These are phyloP conservation scores for Hondaea fermentalgiana DNA, from an alignment of 108 stramenopile genomes.

Conservation along the genomic window DNA sequence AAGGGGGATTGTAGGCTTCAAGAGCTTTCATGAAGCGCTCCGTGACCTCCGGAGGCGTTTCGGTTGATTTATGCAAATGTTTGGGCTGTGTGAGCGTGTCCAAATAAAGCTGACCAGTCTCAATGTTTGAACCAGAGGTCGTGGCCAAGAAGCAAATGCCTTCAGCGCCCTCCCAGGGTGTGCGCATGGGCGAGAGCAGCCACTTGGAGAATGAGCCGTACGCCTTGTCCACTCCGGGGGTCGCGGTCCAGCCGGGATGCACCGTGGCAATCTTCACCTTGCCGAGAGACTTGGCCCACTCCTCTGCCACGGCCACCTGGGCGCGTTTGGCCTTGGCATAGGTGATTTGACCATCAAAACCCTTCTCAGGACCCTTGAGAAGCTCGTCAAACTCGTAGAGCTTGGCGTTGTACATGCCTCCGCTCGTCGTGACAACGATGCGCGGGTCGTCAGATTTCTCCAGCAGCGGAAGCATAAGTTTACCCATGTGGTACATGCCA, in stretches of 20 bases:
- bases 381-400: conserved; percentile 68
- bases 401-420: conserved; percentile 79
- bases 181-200: conserved; percentile 72
- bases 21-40: conserved; percentile 66
- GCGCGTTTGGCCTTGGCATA: conserved; percentile 84
- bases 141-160: conserved; percentile 71
- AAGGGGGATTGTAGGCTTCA: background rate
- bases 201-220: conserved; percentile 62
- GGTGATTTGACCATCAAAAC: conserved; percentile 67
- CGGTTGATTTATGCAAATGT: conserved; percentile 71
- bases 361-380: conserved; percentile 38
- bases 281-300: background rate
- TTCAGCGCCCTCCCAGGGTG: conserved; percentile 79
- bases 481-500: conserved; percentile 65
- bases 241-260: conserved; percentile 63
- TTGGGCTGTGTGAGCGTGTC: conserved; percentile 66
- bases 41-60: conserved; percentile 63
- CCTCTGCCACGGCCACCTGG: conserved; percentile 75
- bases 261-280: conserved; percentile 23
- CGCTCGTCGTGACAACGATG: conserved; percentile 56
- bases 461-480: conserved; percentile 59
- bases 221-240: conserved; percentile 68
- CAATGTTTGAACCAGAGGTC: conserved; percentile 46
- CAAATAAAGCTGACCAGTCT: conserved; percentile 72
- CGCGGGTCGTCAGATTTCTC: conserved; percentile 40